Percentiles rank a stretch among this genome's conserved stretches.
phyloP scores from a whole-genome alignment of 345 rosid genomes.

The Acer negundo region DNA sequence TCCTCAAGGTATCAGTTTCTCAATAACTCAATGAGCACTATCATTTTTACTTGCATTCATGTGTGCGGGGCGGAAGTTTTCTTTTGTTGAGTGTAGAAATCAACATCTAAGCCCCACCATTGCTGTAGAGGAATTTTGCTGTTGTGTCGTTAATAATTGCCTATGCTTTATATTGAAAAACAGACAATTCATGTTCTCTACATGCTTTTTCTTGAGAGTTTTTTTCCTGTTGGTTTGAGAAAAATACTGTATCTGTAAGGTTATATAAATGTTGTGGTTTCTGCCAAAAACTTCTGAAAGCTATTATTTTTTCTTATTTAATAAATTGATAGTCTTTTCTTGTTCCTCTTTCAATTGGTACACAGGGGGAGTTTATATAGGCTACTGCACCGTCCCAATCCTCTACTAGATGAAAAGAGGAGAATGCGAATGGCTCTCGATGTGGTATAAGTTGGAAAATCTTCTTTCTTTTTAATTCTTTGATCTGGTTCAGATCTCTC shows the following conservation, averaged over 20 bases:
- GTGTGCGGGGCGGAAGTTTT: background rate
- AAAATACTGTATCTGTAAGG: background rate
- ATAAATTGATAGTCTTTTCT: background rate
- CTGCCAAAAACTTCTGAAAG: background rate
- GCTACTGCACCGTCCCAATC: conserved; percentile 79
- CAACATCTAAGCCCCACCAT: background rate
- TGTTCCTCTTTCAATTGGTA: conserved; percentile 9
- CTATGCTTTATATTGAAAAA: conserved; percentile 22
- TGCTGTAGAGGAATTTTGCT: conserved; percentile 6
- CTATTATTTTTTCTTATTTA: background rate
- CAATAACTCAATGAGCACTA: background rate
- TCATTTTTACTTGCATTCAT: conserved; percentile 5
- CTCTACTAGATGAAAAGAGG: conserved; percentile 80
- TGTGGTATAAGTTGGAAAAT: conserved; percentile 60
- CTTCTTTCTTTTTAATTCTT: conserved; percentile 3
- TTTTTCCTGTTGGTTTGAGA: conserved; percentile 2
- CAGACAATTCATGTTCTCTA: background rate
- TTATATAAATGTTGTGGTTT: conserved; percentile 15
- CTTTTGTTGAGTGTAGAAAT: conserved; percentile 1
- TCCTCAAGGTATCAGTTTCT: background rate
- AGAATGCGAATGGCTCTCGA: conserved; percentile 96
- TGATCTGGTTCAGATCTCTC: background rate
- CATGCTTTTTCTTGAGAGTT: conserved; percentile 1
- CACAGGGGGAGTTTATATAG: conserved; percentile 95
- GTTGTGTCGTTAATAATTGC: background rate